Evolutionary conservation across 306 rosid species (phyloP), one percentile per base, ranked within the genome.

Genomic region (Betula pendula): DNA sequence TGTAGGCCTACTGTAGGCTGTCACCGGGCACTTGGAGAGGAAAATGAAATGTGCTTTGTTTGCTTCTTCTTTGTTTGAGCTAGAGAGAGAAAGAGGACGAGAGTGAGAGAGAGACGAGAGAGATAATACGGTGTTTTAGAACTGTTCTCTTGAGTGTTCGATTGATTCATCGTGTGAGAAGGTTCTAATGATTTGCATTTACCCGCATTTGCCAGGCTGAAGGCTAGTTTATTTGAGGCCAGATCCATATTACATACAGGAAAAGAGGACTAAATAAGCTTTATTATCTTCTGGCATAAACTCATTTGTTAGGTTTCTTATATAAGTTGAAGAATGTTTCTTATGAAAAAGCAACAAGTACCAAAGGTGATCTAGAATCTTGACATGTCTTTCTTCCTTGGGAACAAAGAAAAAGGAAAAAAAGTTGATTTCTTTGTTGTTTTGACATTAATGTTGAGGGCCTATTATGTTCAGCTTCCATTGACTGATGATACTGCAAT

Each of bases 121-220:
- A n/a, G n/a, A n/a, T n/a, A n/a, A n/a, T n/a, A n/a, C n/a, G n/a
- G n/a, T n/a, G n/a, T n/a, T n/a, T n/a, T n/a, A n/a, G n/a, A n/a
- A n/a, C n/a, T n/a, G n/a, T n/a, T n/a, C n/a, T 62, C 44, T 62
- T 29, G 11, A 0, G 6, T 33, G 22, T 6, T 62, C 12, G 14
- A 33, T 31, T 7, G 19, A 16, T 62, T 6, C 10, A 49, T 58
- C n/a, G 5, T 29, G 22, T 31, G n/a, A 62, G 0, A 31, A 29
- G 43, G 68, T 31, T 62, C 0, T 29, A 62, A 62, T 33, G 19
- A 29, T n/a, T 35, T 33, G 44, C 13, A 14, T 7, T 8, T 62
- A 35, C 68, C n/a, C 68, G 29, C 16, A 11, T 31, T 62, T 62
- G 68, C 44, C 68, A 62, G 68, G 68, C 68, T 9, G 68, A 62